These are phyloP conservation scores for Colletotrichum sublineola DNA, from an alignment of 2,329 filamentous ascomycete species.

Conservation along the genomic window DNA sequence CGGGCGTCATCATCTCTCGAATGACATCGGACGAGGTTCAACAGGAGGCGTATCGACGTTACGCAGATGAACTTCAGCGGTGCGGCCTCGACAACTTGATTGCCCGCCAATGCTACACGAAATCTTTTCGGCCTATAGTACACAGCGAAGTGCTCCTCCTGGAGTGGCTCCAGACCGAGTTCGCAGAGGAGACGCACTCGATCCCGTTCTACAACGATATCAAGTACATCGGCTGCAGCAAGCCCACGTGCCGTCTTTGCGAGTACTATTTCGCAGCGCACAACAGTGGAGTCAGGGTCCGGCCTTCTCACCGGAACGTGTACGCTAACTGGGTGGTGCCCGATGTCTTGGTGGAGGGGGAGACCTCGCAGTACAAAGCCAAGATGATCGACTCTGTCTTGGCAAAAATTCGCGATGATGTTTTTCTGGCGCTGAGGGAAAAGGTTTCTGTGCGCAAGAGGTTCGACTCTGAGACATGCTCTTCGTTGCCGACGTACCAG, in stretches of 20 bases:
- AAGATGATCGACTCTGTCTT: constrained; percentile 21
- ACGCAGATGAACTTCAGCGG: constrained; percentile 12
- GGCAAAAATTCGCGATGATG: constrained; percentile 13
- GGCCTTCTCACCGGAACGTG: constrained; percentile 40
- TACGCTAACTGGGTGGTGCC: constrained; percentile 43
- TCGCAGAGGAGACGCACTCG: neutral
- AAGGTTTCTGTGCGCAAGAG: constrained; percentile 27
- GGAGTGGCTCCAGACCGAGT: constrained; percentile 13
- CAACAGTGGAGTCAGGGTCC: constrained; percentile 37
- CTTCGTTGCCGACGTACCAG: constrained; percentile 4
- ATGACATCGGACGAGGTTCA: constrained; percentile 36
- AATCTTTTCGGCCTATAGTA: constrained; percentile 31
- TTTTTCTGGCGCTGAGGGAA: constrained; percentile 20
- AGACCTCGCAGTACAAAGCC: neutral
- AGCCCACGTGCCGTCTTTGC: constrained; percentile 45
- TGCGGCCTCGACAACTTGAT: constrained; percentile 3
- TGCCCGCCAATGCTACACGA: neutral
- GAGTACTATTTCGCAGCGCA: constrained; percentile 43
- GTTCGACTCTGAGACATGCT: constrained; percentile 25
- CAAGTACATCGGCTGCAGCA: constrained; percentile 46
- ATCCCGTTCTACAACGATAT: constrained; percentile 29
- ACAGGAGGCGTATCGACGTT: neutral
- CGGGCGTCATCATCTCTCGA: constrained; percentile 44
- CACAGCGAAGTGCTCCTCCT: constrained; percentile 44
- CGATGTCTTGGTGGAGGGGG: constrained; percentile 10